Evolutionary conservation across 2,329 filamentous ascomycete genomes (phyloP).

Genomic region (Penicillium occitanis): DNA sequence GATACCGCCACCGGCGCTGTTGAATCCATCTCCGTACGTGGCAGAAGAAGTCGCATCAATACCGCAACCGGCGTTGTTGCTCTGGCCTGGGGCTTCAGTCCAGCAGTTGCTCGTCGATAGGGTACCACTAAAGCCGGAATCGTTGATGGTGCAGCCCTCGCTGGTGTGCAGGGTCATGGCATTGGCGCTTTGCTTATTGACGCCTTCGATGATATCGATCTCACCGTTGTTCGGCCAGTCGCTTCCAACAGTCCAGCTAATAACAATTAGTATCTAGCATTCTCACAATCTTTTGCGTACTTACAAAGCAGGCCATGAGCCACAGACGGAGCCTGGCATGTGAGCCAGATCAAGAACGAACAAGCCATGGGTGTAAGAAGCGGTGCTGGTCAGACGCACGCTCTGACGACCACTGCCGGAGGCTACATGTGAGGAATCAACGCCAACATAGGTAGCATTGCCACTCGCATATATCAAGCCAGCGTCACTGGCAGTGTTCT

Average conservation of each 20-base stretch:
- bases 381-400: constrained; percentile 67
- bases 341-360: constrained; percentile 71
- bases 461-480: constrained; percentile 60
- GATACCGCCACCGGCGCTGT: constrained; percentile 65
- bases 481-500: constrained; percentile 56
- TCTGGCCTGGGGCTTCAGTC: constrained; percentile 45
- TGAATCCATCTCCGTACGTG: constrained; percentile 69
- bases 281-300: constrained; percentile 15
- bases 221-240: constrained; percentile 70
- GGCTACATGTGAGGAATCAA: constrained; percentile 61
- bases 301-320: constrained; percentile 70
- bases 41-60: constrained; percentile 50
- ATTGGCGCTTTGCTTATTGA: constrained; percentile 62
- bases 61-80: constrained; percentile 59
- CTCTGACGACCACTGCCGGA: constrained; percentile 64
- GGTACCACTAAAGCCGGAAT: constrained; percentile 49
- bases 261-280: neutral
- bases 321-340: constrained; percentile 70
- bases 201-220: constrained; percentile 79
- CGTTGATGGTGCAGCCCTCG: constrained; percentile 58
- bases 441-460: constrained; percentile 63
- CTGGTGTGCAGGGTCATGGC: constrained; percentile 68
- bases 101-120: constrained; percentile 59
- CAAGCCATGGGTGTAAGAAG: constrained; percentile 63
- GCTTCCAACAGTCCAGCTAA: constrained; percentile 59